Percentiles rank a stretch among this genome's conserved stretches.
These are phyloP conservation scores for Jackrogersella multiformis DNA, from an alignment of 495 filamentous ascomycete genomes.

Conservation along the genomic window DNA sequence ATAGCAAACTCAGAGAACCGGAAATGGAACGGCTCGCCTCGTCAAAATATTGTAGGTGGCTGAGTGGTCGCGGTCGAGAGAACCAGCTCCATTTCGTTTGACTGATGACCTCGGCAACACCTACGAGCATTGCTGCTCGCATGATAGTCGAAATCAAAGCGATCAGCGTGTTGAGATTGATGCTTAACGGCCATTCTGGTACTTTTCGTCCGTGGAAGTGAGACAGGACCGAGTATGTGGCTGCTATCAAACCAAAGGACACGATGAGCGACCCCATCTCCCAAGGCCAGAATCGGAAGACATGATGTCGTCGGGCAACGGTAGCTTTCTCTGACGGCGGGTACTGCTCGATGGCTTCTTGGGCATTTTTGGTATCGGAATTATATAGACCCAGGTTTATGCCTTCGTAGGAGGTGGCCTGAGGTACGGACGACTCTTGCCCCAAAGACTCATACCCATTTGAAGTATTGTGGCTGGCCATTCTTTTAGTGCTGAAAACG, in stretches of 20 bases:
- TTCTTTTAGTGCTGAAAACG: neutral
- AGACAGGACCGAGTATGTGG: constrained; percentile 16
- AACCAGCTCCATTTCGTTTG: constrained; percentile 62
- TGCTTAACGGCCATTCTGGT: constrained; percentile 32
- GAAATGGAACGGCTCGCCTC: constrained; percentile 45
- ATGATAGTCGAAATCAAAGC: constrained; percentile 55
- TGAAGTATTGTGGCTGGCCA: neutral
- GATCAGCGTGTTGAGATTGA: constrained; percentile 57
- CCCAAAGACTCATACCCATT: neutral
- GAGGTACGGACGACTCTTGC: neutral
- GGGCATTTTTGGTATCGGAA: neutral
- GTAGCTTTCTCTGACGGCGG: neutral
- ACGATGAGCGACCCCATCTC: constrained; percentile 23
- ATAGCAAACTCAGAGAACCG: constrained; percentile 28
- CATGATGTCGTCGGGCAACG: constrained; percentile 14
- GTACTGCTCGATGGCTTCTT: neutral
- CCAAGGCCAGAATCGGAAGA: constrained; percentile 32
- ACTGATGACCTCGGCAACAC: constrained; percentile 51
- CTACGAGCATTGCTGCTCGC: constrained; percentile 53
- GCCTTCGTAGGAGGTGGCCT: neutral
- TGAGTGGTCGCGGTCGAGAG: constrained; percentile 50
- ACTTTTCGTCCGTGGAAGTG: constrained; percentile 13
- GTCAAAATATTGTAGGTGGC: constrained; percentile 56
- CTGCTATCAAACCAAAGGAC: constrained; percentile 12
- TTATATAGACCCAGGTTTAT: neutral